A percentile compares a stretch with the other conserved stretches of the same genome.
phyloP scores from a whole-genome alignment of 805 yeast genomes.

The Yarrowia sp. region DNA sequence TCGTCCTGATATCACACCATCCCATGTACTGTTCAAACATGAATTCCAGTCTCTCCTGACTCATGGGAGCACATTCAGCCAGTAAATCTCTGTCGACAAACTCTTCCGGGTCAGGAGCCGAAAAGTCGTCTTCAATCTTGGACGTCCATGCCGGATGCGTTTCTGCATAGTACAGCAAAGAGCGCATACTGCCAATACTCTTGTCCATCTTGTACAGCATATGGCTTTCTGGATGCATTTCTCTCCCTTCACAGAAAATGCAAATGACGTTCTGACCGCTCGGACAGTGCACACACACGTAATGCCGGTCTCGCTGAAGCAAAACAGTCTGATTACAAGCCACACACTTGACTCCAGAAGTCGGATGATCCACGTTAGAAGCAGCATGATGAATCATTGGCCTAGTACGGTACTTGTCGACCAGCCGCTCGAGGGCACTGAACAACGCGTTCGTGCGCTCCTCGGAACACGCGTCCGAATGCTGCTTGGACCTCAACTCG shows the following conservation, averaged over 20 bases:
- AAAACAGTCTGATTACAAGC: not conserved
- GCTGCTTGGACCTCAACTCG: not conserved
- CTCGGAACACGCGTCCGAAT: slow-evolving; percentile 3
- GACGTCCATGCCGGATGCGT: slow-evolving; percentile 13
- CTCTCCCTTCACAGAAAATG: slow-evolving; percentile 39
- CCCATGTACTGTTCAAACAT: slow-evolving; percentile 20
- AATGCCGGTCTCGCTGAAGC: slow-evolving; percentile 5
- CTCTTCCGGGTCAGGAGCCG: slow-evolving; percentile 6
- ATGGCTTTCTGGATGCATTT: slow-evolving; percentile 32
- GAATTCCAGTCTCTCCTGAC: slow-evolving; percentile 7
- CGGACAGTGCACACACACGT: slow-evolving; percentile 21
- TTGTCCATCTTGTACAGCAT: slow-evolving; percentile 33
- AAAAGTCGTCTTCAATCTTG: not conserved
- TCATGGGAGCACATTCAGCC: not conserved
- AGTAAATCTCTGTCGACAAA: slow-evolving; percentile 1
- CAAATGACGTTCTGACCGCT: slow-evolving; percentile 4
- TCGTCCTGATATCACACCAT: slow-evolving; percentile 13
- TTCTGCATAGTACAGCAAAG: slow-evolving; percentile 5
- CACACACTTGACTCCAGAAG: slow-evolving; percentile 14
- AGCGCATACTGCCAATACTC: slow-evolving; percentile 14
- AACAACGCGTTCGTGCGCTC: slow-evolving; percentile 9
- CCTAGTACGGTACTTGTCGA: slow-evolving; percentile 1
- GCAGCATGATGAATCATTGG: slow-evolving; percentile 15
- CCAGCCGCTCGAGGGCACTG: not conserved
- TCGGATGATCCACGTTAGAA: slow-evolving; percentile 3